A percentile compares a stretch with the other conserved stretches of the same genome.
These are phyloP conservation scores for Cylindrodendrum hubeiense DNA, from an alignment of 2,329 filamentous ascomycete genomes.

Conservation along the genomic window DNA sequence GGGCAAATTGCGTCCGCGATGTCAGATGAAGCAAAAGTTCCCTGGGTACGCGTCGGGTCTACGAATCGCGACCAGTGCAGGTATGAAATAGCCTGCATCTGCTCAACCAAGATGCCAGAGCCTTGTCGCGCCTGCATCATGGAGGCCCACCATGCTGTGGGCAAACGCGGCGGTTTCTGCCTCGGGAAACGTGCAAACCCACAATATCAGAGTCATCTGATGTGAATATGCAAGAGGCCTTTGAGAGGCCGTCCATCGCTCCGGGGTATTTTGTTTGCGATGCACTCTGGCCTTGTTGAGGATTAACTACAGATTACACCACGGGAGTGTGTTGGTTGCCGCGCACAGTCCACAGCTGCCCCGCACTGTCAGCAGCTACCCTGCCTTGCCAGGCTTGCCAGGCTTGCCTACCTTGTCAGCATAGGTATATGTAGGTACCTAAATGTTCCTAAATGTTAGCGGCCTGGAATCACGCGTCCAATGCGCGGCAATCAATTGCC, in stretches of 20 bases:
- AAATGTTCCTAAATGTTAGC: too few relatives aligned
- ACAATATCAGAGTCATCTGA: background rate
- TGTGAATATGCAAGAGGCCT: background rate
- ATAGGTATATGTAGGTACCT: too few relatives aligned
- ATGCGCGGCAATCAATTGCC: too few relatives aligned
- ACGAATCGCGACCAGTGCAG: constrained; percentile 1
- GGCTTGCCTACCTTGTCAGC: too few relatives aligned
- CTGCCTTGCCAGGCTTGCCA: too few relatives aligned
- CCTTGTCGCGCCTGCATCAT: background rate
- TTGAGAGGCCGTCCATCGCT: background rate
- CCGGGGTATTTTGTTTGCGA: background rate
- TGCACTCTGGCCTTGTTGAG: background rate
- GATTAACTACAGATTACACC: background rate
- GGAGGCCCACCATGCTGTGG: constrained; percentile 13
- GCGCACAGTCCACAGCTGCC: background rate
- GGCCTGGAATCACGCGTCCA: too few relatives aligned
- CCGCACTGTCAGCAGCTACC: background rate
- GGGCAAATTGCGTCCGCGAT: background rate
- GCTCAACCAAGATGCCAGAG: background rate
- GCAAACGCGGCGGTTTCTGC: constrained; percentile 1
- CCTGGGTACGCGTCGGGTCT: constrained; percentile 1
- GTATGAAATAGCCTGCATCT: background rate
- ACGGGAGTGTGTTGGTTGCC: background rate
- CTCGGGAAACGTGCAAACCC: background rate
- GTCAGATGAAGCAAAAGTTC: constrained; percentile 19